Evolutionary conservation across 108 stramenopile genomes (phyloP).

Genomic region (Fragilariopsis cylindrus): DNA sequence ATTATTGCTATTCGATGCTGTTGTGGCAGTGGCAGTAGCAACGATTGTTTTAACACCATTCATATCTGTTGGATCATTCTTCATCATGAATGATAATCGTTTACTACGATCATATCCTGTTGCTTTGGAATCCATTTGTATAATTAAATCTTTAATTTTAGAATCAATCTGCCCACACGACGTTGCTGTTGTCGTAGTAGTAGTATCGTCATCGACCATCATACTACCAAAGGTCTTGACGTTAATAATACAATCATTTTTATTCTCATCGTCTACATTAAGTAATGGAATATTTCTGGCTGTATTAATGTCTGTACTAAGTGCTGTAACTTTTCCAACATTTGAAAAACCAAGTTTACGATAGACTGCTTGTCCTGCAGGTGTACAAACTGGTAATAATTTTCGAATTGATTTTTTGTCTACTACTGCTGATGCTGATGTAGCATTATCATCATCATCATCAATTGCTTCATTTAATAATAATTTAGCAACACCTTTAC

Average conservation of each 20-base stretch:
- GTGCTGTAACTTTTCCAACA: background rate
- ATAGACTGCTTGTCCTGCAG: background rate
- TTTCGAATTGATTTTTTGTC: background rate
- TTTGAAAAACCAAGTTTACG: background rate
- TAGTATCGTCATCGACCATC: background rate
- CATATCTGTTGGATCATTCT: background rate
- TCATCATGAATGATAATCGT: background rate
- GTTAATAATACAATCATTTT: background rate
- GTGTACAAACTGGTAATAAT: background rate
- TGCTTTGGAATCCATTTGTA: background rate
- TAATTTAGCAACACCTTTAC: background rate
- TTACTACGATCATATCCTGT: background rate
- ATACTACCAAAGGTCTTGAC: background rate
- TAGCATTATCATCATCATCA: too few relatives aligned
- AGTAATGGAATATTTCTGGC: background rate
- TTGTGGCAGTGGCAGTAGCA: too few relatives aligned
- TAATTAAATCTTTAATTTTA: background rate
- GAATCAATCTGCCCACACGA: background rate
- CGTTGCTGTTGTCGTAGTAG: background rate
- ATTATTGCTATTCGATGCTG: background rate
- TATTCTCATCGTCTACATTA: background rate
- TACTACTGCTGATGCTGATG: background rate
- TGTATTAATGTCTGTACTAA: background rate
- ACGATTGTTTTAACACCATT: too few relatives aligned
- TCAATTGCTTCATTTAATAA: background rate